phyloP scores from a whole-genome alignment of 495 filamentous ascomycete genomes.

The Mycothermus thermophilus region DNA sequence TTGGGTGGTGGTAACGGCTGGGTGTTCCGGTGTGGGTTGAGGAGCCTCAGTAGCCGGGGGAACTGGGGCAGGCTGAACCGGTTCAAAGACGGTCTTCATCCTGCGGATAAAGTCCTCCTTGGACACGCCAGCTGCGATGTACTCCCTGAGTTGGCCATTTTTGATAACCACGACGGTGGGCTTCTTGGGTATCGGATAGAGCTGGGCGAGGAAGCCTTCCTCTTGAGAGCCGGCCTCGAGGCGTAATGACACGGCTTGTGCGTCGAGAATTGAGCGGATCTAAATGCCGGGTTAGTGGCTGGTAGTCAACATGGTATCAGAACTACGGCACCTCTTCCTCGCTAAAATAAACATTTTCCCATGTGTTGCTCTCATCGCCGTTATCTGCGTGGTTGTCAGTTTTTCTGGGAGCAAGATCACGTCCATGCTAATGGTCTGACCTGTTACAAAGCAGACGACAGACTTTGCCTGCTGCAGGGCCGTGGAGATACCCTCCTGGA shows the following conservation, averaged over 20 bases:
- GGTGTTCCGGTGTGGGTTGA: background rate
- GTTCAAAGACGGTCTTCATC: constrained; percentile 25
- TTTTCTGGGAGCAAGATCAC: background rate
- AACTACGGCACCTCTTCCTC: constrained; percentile 39
- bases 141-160: constrained; percentile 49
- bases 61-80: constrained; percentile 1
- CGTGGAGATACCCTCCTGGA: constrained; percentile 63
- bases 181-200: constrained; percentile 59
- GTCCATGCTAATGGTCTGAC: constrained; percentile 15
- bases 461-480: constrained; percentile 49
- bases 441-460: constrained; percentile 37
- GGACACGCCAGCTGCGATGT: constrained; percentile 43
- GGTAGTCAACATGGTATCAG: background rate
- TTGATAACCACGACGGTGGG: constrained; percentile 68
- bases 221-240: constrained; percentile 59
- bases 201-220: constrained; percentile 62
- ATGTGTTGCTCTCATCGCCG: constrained; percentile 46
- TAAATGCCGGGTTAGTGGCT: constrained; percentile 5
- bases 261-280: constrained; percentile 35
- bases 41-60: background rate
- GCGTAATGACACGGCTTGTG: constrained; percentile 51
- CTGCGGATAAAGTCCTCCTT: constrained; percentile 45
- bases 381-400: constrained; percentile 36
- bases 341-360: constrained; percentile 63
- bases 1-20: too few relatives aligned